Evolutionary conservation across 2,329 filamentous ascomycete genomes (phyloP).

Genomic region (Drechslerella coelobrocha): DNA sequence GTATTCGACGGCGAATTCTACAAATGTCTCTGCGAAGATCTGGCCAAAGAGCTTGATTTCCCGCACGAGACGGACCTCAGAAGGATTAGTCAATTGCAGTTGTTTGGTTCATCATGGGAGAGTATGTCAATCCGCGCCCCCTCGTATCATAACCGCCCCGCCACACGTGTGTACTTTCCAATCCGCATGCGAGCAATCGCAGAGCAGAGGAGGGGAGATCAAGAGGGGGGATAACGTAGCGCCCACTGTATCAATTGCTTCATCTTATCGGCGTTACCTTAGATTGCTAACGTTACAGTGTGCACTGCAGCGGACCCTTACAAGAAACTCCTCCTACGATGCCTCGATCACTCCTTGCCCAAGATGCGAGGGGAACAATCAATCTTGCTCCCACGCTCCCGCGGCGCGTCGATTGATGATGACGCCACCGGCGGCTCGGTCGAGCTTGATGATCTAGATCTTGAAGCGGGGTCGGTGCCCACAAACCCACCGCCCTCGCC

Average conservation of each 20-base stretch:
- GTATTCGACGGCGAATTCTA: conserved; percentile 48
- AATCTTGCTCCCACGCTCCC: conserved; percentile 22
- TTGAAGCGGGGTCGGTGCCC: conserved; percentile 28
- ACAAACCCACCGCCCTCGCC: conserved; percentile 49
- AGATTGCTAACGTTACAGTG: conserved; percentile 7
- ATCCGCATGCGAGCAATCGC: conserved; percentile 19
- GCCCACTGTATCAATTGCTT: conserved; percentile 17
- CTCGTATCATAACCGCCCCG: conserved; percentile 8
- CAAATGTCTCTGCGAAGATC: conserved; percentile 49
- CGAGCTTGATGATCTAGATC: conserved; percentile 10
- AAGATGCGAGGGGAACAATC: conserved; percentile 23
- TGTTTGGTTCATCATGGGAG: conserved; percentile 49
- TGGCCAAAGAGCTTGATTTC: conserved; percentile 48
- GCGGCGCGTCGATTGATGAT: conserved; percentile 38
- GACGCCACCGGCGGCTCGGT: neutral
- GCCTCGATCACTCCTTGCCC: conserved; percentile 45
- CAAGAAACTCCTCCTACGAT: conserved; percentile 47
- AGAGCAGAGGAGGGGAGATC: too few species aligned
- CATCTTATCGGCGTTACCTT: neutral
- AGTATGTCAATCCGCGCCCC: conserved; percentile 35
- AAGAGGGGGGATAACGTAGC: conserved; percentile 10
- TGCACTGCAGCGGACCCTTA: conserved; percentile 43
- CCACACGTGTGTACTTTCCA: conserved; percentile 11
- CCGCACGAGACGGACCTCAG: conserved; percentile 42
- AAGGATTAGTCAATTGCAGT: conserved; percentile 48